phyloP scores from a whole-genome alignment of 106 monocot species.

The Apostasia shenzhenica region DNA sequence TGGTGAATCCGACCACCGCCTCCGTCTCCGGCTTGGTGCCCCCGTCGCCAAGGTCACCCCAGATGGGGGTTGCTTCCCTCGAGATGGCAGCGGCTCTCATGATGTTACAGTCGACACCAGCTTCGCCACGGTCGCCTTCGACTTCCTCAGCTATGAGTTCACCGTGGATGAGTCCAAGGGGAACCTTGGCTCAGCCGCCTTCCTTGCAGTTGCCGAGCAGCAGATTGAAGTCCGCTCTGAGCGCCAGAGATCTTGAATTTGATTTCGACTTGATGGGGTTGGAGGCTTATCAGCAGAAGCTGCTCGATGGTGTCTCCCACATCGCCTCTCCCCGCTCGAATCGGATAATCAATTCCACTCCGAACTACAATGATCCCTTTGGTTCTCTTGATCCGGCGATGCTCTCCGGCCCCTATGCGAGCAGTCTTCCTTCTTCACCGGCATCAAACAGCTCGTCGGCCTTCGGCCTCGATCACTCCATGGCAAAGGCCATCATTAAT shows the following conservation, averaged over 20 bases:
- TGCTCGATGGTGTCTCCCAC: constrained; percentile 24
- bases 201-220: constrained; percentile 26
- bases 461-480: constrained; percentile 33
- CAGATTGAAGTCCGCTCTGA: constrained; percentile 39
- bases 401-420: constrained; percentile 7
- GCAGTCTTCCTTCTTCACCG: constrained; percentile 14
- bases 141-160: constrained; percentile 7
- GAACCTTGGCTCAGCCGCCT: constrained; percentile 16
- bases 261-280: constrained; percentile 34
- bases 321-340: constrained; percentile 15
- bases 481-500: constrained; percentile 43
- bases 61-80: constrained; percentile 19
- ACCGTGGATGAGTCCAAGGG: constrained; percentile 25
- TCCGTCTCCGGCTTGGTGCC: constrained; percentile 18
- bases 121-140: constrained; percentile 19
- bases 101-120: constrained; percentile 25
- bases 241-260: constrained; percentile 28
- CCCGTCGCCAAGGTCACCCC: constrained; percentile 22
- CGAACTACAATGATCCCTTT: constrained; percentile 21
- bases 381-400: constrained; percentile 24
- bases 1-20: constrained; percentile 25
- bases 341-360: constrained; percentile 8
- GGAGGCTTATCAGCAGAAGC: constrained; percentile 30
- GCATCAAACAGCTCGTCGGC: constrained; percentile 13
- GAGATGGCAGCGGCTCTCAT: constrained; percentile 40